phyloP scores from a whole-genome alignment of 257 asterid genomes.

The Scutellaria galericulata region DNA sequence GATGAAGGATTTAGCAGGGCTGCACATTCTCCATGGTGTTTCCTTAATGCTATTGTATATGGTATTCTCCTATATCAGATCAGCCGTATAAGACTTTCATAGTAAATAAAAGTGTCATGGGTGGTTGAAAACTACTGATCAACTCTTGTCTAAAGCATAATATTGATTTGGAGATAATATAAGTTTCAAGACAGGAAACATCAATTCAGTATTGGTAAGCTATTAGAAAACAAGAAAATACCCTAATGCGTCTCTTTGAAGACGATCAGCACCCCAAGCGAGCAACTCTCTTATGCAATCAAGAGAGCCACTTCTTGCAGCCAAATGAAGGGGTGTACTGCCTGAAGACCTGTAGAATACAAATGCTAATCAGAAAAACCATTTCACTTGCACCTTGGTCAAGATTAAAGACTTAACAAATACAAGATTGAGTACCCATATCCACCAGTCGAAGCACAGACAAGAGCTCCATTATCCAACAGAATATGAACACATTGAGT shows the following conservation, averaged over 20 bases:
- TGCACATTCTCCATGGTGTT: constrained; percentile 76
- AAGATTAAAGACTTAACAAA: not conserved
- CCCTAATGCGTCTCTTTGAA: constrained; percentile 83
- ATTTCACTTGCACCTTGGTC: not conserved
- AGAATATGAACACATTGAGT: constrained; percentile 67
- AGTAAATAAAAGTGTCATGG: no score
- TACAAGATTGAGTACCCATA: constrained; percentile 62
- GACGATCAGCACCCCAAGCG: constrained; percentile 94
- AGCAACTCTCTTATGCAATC: constrained; percentile 83
- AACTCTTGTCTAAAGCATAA: no score
- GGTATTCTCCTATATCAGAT: constrained; percentile 77
- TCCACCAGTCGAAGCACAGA: constrained; percentile 80
- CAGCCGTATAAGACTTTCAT: not conserved
- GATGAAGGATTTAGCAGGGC: constrained; percentile 88
- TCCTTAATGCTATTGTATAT: constrained; percentile 70
- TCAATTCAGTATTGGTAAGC: not conserved
- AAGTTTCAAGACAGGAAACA: not conserved
- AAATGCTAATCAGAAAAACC: constrained; percentile 1
- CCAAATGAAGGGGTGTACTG: constrained; percentile 96
- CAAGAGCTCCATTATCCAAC: constrained; percentile 79
- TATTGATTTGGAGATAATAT: no score
- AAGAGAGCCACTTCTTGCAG: constrained; percentile 92
- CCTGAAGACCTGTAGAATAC: constrained; percentile 59
- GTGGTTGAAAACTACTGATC: no score
- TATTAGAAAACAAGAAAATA: constrained; percentile 33